Evolutionary conservation across 1,139 yeast genomes (phyloP), one percentile per base, ranked within the genome.

Genomic region (Hansenula sp.): DNA sequence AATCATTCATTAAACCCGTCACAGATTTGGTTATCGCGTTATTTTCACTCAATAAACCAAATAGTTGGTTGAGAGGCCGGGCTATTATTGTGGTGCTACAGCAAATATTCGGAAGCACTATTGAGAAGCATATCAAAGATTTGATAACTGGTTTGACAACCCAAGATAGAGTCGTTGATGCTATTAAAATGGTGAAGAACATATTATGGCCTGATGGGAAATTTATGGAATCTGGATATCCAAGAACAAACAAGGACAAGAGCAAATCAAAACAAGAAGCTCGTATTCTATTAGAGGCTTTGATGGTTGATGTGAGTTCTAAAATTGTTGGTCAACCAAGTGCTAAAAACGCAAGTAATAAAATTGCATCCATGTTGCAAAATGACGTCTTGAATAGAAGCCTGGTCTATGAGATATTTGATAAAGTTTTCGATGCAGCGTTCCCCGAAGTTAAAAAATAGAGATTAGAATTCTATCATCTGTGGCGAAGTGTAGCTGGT

Each of bases 31-130:
- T 90, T 41, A 76, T 87, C 18, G 71, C 85, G 0, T 60, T 89
- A 0, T 91, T 91, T 64, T 79, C 87, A 19, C 66, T 88, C 25
- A 79, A 82, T 44, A 76, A 74, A 36, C 72, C 86, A 2, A 81
- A 79, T 25, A 76, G 78, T 41, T 89, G 96, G 96, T 65, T 90
- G 1, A 68, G 96, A 44, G 97, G 96, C 0, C 71, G 91, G 41
- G 96, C 97, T 0, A 71, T 89, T 5, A 74, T 90, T 34, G 81
- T 89, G 3, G 79, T 91, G 4, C 68, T 90, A 36, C 97, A 90
- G 61, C 96, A 89, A 61, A 63, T 91, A 1, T 74, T 91, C 43
- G 97, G 97, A 0, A 88, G 95, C 3, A 85, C 97, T 0, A 83
- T 90, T 45, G 97, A 91, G 58, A 81, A 79, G 57, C 83, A 83